Base-by-base conservation (phyloP, 495 filamentous ascomycete species). In the Durotheca rogersii region DNA sequence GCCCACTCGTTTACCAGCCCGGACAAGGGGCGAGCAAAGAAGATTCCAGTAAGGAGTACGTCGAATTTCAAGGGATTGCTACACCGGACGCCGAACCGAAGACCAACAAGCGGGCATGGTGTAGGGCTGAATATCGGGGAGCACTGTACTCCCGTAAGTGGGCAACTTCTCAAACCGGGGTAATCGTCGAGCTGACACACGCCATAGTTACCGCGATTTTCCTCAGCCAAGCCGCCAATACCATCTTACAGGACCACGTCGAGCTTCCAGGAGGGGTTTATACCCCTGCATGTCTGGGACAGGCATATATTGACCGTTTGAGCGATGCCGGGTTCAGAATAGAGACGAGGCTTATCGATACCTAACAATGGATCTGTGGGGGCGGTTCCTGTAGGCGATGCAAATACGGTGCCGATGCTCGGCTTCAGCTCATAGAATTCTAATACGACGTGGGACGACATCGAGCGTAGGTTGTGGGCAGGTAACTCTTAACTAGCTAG, bases 261-360 rank as follows among this genome's bases (percentile, higher is more conserved):
- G 71, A 79, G 14, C 72, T 87, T 1, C 71, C 77, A 0, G 84
- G 88, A 17, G 88, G 88, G 7, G 71, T 94, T 17, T 81, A 90
- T 14, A 96, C 90, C 1, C 78, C 90, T n/a, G 86, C 88, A n/a
- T 87, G 81, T 30, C 68, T 96, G 29, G 90, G 90, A 0, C 85
- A 90, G 65, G 72, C 74, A 20, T 90, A 81, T 60, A 75, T 93
- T 47, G 84, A 93, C 60, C 78, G 87, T 32, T 63, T 92, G 50
- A 73, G 80, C 10, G 72, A 76, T 38, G 78, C 72, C 10, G 87
- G 87, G 1, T 81, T 88, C 48, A 78, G 70, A 38, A 71, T 88
- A 43, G 81, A 88, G 64, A 72, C 69, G 34, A 72, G 70, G 53
- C 60, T 67, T 2, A 51, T 75, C 36, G 62, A 67, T 11, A 31